Evolutionary conservation across 75 land plant species (phyloP), one percentile per base, ranked within the genome.

Genomic region (Sequoia sempervirens): DNA sequence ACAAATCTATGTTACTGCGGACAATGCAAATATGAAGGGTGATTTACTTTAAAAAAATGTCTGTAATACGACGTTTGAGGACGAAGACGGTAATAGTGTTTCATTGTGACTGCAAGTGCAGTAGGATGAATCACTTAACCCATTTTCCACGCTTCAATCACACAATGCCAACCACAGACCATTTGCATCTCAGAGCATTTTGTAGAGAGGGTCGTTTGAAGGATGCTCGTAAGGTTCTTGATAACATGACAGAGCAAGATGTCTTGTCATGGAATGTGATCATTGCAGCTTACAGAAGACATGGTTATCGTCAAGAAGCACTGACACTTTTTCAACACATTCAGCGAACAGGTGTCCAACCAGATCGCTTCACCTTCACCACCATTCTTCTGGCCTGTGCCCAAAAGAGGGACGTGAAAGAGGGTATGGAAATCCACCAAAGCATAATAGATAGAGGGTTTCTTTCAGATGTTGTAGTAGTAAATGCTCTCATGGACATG

Each of bases 401-500:
- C 43, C 34, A 28, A 11, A 34, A 18, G 23, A 82, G 83, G 85
- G 82, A 81, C 32, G 43, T 85, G 30, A 79, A 85, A 32, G 32
- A 85, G 30, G 88, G 88, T n/a, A 56, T 54, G 14, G 47, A 81
- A 52, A 54, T 87, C 54, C 88, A 87, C 69, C 83, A 47, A 17
- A 54, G 58, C 3, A 81, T 80, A 41, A 66, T 68, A 50, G 86
- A 64, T 14, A 54, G 50, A 13, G 80, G 86, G 1, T 81, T 87
- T 50, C 38, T 45, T 36, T 46, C 8, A 20, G 88, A 87, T 43
- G 64, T 70, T 47, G 23, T 50, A 56, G 66, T 87, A 61, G 84
- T 76, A 15, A 87, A 73, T 40, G 88, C 88, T n/a, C 43, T 86
- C 28, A 36, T 87, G 30, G 81, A 86, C 84, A 87, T 87, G 88